phyloP scores from a whole-genome alignment of 2,329 filamentous ascomycete species.

The Xylaria arbuscula region DNA sequence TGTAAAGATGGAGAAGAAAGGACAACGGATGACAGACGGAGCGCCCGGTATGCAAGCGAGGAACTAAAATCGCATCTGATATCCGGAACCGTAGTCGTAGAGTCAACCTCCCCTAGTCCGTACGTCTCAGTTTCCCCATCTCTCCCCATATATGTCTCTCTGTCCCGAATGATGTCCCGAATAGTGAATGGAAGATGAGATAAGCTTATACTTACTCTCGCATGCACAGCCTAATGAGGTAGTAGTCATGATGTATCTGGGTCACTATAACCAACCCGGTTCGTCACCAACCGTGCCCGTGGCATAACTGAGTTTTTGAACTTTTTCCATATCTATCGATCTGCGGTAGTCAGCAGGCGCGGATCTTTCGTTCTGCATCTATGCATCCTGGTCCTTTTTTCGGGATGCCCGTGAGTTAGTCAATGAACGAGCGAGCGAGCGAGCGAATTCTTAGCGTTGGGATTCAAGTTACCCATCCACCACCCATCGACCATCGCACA shows the following conservation, averaged over 20 bases:
- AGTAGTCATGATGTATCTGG: not conserved
- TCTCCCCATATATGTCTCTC: not conserved
- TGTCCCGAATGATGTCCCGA: not conserved
- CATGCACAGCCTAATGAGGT: not conserved
- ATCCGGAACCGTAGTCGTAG: not conserved
- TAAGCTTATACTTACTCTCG: conserved; percentile 36
- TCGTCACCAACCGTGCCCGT: not conserved
- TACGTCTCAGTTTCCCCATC: conserved; percentile 5
- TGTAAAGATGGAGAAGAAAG: not conserved
- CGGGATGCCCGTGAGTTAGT: conserved; percentile 28
- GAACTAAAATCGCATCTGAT: not conserved
- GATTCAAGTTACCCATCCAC: not conserved
- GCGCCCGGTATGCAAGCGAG: not conserved
- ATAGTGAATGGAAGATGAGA: conserved; percentile 32
- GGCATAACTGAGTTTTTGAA: not conserved
- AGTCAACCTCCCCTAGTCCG: not conserved
- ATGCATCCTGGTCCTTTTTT: conserved; percentile 20
- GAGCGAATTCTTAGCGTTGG: not conserved
- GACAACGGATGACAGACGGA: not conserved
- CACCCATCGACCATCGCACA: not conserved
- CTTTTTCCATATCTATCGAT: not conserved
- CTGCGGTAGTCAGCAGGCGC: conserved; percentile 32
- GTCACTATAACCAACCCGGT: conserved; percentile 3
- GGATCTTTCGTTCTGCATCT: conserved; percentile 8
- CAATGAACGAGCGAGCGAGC: conserved; percentile 1